Evolutionary conservation across 805 yeast genomes (phyloP), one percentile per base, ranked within the genome.

Genomic region (Nakazawaea ambrosiae): DNA sequence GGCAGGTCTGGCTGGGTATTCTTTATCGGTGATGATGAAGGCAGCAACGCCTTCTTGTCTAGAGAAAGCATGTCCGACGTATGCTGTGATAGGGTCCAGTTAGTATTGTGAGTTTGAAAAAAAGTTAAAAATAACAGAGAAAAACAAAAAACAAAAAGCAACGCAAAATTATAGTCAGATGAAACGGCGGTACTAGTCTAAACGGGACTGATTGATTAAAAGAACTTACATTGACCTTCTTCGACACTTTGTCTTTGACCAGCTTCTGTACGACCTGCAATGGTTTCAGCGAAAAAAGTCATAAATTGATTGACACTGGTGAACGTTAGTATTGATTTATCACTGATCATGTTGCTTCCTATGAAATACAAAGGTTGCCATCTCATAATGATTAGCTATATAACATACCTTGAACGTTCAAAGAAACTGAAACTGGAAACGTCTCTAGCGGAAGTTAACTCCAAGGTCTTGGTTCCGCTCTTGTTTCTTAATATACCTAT

Each of bases 1-100:
- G 1, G 97, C 97, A 11, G 96, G 97, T 57, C 98, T 75, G 23
- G 87, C 90, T 2, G 97, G 98, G 61, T 92, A 92, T 49, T 90
- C 97, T 58, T 85, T 84, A 59, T 92, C 98, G 31, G 96, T 77
- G 58, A 92, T 84, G 44, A 92, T 63, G 24, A 92, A 95, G 45
- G 95, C 96, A 17, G 95, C 83, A 25, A 90, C 55, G 3, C 97
- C 97, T 59, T 92, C 97, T 18, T 82, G 61, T 49, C 97, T 74
- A 22, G 89, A 79, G 60, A 82, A 92, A 0, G 88, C 90, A 59
- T 92, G 97, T 5, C 96, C 97, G 8, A 86, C 71, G 59, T 92
- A 90, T 61, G 72, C 58, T 54, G 37, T 35, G 15, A 34, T 17
- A 4, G 17, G 18, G 14, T 26, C n/a, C n/a, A n/a, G n/a, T n/a